Conservation (phyloP, 345 rosid species). For the Eucalyptus leucophloia region DNA sequence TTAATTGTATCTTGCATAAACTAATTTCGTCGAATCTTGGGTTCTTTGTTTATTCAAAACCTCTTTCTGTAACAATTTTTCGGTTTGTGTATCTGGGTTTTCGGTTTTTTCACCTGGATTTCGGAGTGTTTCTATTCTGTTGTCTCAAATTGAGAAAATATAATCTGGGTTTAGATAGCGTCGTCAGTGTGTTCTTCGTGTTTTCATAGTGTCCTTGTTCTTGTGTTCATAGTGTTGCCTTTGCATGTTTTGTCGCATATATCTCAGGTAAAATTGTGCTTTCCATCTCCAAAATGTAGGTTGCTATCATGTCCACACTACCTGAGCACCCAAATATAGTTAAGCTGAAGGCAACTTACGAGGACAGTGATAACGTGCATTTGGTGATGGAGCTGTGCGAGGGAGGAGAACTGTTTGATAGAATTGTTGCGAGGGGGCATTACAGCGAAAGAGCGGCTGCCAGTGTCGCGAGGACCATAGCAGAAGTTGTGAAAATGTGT, state of each 20-base stretch:
- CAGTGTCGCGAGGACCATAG: constrained; percentile 57
- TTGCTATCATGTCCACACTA: constrained; percentile 77
- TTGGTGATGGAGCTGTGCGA: constrained; percentile 95
- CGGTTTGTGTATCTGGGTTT: background rate
- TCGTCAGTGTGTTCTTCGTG: background rate
- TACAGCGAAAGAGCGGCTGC: constrained; percentile 95
- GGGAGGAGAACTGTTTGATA: constrained; percentile 91
- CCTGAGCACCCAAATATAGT: constrained; percentile 87
- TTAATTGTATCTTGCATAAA: background rate
- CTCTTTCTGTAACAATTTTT: background rate
- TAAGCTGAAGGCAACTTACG: constrained; percentile 84
- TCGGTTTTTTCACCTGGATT: background rate
- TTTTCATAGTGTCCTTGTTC: background rate
- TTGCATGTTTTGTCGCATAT: background rate
- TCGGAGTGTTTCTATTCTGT: background rate
- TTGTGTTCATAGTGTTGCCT: background rate
- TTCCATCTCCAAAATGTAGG: background rate
- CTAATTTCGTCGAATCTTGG: background rate
- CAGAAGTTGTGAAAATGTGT: constrained; percentile 91
- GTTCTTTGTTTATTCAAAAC: background rate
- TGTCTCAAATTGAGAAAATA: background rate
- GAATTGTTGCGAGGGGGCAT: constrained; percentile 96
- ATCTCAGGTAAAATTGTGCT: background rate
- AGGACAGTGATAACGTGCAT: constrained; percentile 83
- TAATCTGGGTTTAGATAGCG: background rate